Percentiles rank a stretch among this genome's conserved stretches.
Evolutionary conservation across 805 yeast species (phyloP).

Genomic region (Lachancea fermentati): DNA sequence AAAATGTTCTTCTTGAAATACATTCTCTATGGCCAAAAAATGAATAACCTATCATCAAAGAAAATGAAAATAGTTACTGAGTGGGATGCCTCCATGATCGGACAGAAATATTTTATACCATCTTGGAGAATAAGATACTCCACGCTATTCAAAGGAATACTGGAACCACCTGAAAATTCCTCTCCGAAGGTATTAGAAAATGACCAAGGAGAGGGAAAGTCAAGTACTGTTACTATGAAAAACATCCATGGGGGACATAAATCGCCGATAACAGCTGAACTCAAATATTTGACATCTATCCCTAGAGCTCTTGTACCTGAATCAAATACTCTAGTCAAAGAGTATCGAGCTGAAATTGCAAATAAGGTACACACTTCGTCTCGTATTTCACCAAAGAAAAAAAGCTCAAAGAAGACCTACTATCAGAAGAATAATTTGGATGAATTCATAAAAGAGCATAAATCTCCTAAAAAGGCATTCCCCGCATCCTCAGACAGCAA

Average conservation of each 20-base stretch:
- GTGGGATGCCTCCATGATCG: conserved; percentile 10
- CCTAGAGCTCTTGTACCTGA: conserved; percentile 19
- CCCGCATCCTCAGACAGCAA: not conserved
- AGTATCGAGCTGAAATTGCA: conserved; percentile 9
- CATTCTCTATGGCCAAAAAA: conserved; percentile 9
- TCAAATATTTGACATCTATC: conserved; percentile 18
- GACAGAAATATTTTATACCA: conserved; percentile 9
- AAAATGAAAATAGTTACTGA: conserved; percentile 20
- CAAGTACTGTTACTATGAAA: not conserved
- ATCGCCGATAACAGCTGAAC: conserved; percentile 15
- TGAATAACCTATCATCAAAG: conserved; percentile 1
- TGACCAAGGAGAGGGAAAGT: not conserved
- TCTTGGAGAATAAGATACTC: conserved; percentile 25
- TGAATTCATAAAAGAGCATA: conserved; percentile 17
- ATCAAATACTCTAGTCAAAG: conserved; percentile 12
- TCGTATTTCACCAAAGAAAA: not conserved
- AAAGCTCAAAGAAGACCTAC: conserved; percentile 8
- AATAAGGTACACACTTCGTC: not conserved
- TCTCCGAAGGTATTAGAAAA: not conserved
- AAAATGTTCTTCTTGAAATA: conserved; percentile 23
- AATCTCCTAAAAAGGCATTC: conserved; percentile 16
- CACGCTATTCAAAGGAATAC: conserved; percentile 12
- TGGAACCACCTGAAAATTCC: not conserved
- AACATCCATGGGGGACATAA: not conserved
- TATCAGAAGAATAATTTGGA: conserved; percentile 25